Percentiles rank a stretch among this genome's conserved stretches.
Conservation (phyloP, 768 basidiomycete species). For the Boletus subcaerulescens region DNA sequence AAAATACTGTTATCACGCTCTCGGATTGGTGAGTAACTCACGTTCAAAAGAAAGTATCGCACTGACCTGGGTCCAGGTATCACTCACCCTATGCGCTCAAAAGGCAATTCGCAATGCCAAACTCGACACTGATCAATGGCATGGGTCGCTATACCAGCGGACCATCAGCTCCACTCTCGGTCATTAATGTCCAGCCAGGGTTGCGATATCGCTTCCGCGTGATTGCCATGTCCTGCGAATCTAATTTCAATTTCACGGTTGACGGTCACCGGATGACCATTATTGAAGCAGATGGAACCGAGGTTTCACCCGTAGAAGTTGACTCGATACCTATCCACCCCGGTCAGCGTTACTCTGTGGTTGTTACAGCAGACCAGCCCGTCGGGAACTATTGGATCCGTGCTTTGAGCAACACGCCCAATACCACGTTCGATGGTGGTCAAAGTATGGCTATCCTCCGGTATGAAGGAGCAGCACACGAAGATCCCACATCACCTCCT, state of each 20-base stretch:
- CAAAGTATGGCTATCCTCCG: conserved; percentile 51
- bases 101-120: background rate
- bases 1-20: conserved; percentile 33
- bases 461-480: conserved; percentile 40
- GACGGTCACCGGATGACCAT: background rate
- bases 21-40: background rate
- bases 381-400: conserved; percentile 15
- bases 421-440: conserved; percentile 31
- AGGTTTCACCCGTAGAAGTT: background rate
- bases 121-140: conserved; percentile 53
- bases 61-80: background rate
- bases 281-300: background rate
- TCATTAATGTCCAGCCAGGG: conserved; percentile 41
- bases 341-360: conserved; percentile 27
- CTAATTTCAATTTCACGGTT: conserved; percentile 1
- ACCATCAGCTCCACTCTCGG: conserved; percentile 37
- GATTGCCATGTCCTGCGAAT: conserved; percentile 46
- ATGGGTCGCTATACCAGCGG: conserved; percentile 45
- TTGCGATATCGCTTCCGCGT: conserved; percentile 54
- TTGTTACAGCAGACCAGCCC: conserved; percentile 23
- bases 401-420: background rate
- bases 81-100: background rate
- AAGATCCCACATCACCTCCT: conserved; percentile 44
- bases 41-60: too few species aligned
- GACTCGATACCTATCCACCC: background rate